Conservation (phyloP, 768 basidiomycete genomes). For the Tricholoma bakamatsutake region DNA sequence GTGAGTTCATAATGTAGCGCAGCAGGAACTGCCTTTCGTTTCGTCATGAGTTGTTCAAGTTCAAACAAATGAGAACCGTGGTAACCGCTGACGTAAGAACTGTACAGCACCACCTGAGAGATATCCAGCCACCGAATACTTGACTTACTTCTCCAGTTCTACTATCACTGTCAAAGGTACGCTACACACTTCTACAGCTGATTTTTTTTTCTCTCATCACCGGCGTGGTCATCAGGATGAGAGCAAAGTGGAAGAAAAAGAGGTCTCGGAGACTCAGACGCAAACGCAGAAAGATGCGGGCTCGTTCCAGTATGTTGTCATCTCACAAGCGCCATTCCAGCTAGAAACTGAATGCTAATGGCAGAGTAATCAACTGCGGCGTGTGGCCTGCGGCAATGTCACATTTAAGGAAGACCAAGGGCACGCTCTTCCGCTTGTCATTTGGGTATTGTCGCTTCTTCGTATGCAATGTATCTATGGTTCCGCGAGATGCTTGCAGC, state of each 20-base stretch:
- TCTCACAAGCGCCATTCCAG: background rate
- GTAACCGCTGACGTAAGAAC: slow-evolving; percentile 36
- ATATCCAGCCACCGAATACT: background rate
- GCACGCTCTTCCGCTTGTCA: slow-evolving; percentile 5
- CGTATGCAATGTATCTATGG: slow-evolving; percentile 9
- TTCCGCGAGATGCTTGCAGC: background rate
- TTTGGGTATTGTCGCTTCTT: slow-evolving; percentile 19
- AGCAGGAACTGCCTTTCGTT: slow-evolving; percentile 42
- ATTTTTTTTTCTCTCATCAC: background rate
- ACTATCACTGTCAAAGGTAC: slow-evolving; percentile 28
- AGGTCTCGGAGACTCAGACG: slow-evolving; percentile 87
- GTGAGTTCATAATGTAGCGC: slow-evolving; percentile 58
- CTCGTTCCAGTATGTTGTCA: slow-evolving; percentile 76
- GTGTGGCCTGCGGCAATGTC: slow-evolving; percentile 19
- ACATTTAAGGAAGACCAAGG: slow-evolving; percentile 2
- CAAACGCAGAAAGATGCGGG: slow-evolving; percentile 95
- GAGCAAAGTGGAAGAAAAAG: slow-evolving; percentile 98
- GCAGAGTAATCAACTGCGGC: slow-evolving; percentile 33
- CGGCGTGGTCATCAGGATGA: slow-evolving; percentile 51
- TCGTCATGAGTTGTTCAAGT: slow-evolving; percentile 21
- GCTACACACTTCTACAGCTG: slow-evolving; percentile 7
- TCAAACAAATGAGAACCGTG: slow-evolving; percentile 10
- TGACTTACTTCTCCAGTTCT: slow-evolving; percentile 19
- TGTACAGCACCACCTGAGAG: slow-evolving; percentile 31
- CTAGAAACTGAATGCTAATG: background rate